Evolutionary conservation across 805 yeast species (phyloP), one percentile per base, ranked within the genome.

Genomic region (Ascoidea asiatica): DNA sequence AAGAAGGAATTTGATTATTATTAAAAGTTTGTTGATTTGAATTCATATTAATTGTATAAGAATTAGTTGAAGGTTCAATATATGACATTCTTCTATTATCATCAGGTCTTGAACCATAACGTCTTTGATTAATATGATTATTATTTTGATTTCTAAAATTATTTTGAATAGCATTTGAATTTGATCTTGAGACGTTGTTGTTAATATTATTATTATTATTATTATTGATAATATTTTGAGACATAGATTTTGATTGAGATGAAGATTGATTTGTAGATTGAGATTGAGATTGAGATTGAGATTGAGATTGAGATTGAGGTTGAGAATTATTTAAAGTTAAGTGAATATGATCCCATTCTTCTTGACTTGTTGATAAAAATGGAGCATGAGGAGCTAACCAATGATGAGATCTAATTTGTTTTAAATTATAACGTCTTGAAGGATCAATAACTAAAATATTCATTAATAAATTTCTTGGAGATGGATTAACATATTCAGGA

Each of bases 401-500:
- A 21, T 83, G 77, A 60, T 90, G 98, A 22, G 77, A 67, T 52
- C 90, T 71, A 20, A 90, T 79, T 45, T 79, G 81, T 53, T 70
- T 69, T 52, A 90, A 67, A 39, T 67, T 67, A 36, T 85, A 73
- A 61, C 98, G 76, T 55, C 71, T 78, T 49, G 66, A 74, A 6
- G 97, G 97, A 58, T 89, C 86, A 1, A 96, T 71, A 11, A 88
- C 90, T 44, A 84, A 72, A 36, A 90, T 82, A 57, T 81, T 80
- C 54, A 97, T 73, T 50, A 92, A 66, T 50, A 92, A 67, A 63
- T 92, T 97, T 61, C 98, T 75, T 4, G 97, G 92, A 59, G 85
- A 70, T 2, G 97, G 94, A 38, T 79, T 80, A 45, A 92, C 77
- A 58, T 86, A 89, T 59, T 89, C 97, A 0, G 98, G 98, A 63